phyloP scores from a whole-genome alignment of 306 rosid genomes.

The Nissolia schottii region DNA sequence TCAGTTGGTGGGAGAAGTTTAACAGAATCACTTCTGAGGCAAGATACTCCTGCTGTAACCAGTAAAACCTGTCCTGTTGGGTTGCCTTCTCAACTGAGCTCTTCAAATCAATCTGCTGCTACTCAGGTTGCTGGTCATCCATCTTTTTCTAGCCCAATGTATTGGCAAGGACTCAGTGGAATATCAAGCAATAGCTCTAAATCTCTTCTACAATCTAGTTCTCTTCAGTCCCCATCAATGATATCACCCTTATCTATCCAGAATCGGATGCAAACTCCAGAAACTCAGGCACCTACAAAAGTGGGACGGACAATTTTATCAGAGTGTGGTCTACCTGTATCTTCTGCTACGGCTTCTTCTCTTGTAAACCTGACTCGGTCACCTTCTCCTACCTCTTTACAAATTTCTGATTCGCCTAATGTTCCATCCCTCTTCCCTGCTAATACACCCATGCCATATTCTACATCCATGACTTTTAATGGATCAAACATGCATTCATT shows the following conservation, averaged over 20 bases:
- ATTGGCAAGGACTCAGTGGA: slow-evolving; percentile 39
- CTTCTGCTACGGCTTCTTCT: slow-evolving; percentile 31
- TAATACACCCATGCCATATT: slow-evolving; percentile 37
- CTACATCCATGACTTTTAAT: slow-evolving; percentile 13
- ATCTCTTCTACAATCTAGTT: slow-evolving; percentile 32
- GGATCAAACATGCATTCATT: slow-evolving; percentile 25
- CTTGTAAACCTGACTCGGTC: slow-evolving; percentile 36
- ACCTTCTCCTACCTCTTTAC: slow-evolving; percentile 27
- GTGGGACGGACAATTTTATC: slow-evolving; percentile 32
- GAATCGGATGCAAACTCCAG: slow-evolving; percentile 30
- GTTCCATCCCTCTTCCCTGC: slow-evolving; percentile 31
- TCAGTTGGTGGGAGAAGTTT: slow-evolving; percentile 32
- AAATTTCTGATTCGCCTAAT: slow-evolving; percentile 38
- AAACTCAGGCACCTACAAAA: slow-evolving; percentile 33
- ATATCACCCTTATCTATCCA: slow-evolving; percentile 31
- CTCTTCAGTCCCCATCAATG: slow-evolving; percentile 29
- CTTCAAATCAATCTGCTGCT: slow-evolving; percentile 29
- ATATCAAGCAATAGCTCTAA: slow-evolving; percentile 22
- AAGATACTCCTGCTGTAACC: slow-evolving; percentile 41
- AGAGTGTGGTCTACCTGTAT: slow-evolving; percentile 30
- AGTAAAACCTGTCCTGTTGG: slow-evolving; percentile 32
- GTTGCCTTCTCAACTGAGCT: slow-evolving; percentile 34
- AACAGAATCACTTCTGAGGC: slow-evolving; percentile 41
- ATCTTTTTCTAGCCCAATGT: slow-evolving; percentile 32
- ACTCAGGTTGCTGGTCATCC: slow-evolving; percentile 34